Conservation (phyloP, 176 grass and related monocot species). For the Elaeis guineensis region DNA sequence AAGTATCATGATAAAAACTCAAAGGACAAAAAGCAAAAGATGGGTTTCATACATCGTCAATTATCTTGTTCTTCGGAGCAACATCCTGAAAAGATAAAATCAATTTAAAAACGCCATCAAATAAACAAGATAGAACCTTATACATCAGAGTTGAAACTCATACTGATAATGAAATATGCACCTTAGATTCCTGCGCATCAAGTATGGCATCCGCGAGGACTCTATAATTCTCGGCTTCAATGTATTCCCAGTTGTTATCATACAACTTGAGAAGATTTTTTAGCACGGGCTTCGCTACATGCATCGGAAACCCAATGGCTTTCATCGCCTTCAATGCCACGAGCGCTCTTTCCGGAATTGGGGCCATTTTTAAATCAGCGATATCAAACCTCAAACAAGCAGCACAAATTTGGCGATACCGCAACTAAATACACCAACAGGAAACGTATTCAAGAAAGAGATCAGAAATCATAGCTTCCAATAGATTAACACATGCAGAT, state of each 20-base stretch:
- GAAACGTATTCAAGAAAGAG: too few species aligned
- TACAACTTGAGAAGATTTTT: constrained; percentile 43
- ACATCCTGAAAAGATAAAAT: background rate
- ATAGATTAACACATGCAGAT: too few species aligned
- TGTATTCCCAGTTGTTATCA: constrained; percentile 49
- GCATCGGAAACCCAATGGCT: constrained; percentile 33
- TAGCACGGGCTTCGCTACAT: constrained; percentile 22
- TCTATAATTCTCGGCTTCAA: constrained; percentile 62
- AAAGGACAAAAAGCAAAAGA: background rate
- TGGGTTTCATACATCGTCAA: background rate
- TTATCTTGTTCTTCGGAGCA: background rate
- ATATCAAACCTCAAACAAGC: too few species aligned
- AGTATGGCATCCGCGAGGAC: constrained; percentile 48
- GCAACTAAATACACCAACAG: too few species aligned
- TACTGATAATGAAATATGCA: background rate
- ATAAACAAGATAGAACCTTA: too few species aligned
- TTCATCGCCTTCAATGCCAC: constrained; percentile 38
- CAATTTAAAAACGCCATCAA: background rate
- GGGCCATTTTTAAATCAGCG: constrained; percentile 14
- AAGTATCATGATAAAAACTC: background rate
- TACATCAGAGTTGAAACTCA: too few species aligned
- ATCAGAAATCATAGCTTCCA: too few species aligned
- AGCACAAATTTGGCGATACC: too few species aligned
- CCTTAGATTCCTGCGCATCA: constrained; percentile 2
- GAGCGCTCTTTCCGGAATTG: constrained; percentile 19